phyloP scores from a whole-genome alignment of 2,329 filamentous ascomycete species.

The Xylaria sp. region DNA sequence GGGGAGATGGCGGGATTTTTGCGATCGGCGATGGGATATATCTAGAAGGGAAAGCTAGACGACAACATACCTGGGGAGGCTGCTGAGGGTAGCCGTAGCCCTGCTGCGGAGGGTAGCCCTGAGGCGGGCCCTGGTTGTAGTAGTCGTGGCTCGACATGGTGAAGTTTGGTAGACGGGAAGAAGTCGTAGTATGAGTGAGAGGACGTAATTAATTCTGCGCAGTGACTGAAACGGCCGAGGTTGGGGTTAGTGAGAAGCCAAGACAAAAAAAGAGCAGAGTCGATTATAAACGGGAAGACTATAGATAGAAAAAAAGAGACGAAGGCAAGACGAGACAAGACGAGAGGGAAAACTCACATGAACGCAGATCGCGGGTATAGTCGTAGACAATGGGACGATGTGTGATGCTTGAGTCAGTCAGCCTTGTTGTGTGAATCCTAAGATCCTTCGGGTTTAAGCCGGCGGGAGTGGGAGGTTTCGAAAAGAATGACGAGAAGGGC shows the following conservation, averaged over 20 bases:
- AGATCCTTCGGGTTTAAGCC: not conserved
- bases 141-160: slow-evolving; percentile 31
- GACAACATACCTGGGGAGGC: slow-evolving; percentile 38
- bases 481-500: not conserved
- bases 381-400: not conserved
- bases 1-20: slow-evolving; percentile 4
- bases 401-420: not conserved
- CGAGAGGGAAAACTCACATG: not conserved
- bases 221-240: not conserved
- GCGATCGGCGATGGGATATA: slow-evolving; percentile 10
- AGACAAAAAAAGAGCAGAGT: not conserved
- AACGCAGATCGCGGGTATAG: not conserved
- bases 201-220: not conserved
- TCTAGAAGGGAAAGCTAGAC: not conserved
- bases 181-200: not conserved
- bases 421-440: not conserved
- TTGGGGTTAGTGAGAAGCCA: slow-evolving; percentile 2
- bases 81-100: slow-evolving; percentile 37
- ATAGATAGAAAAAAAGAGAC: not conserved
- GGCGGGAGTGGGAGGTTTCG: not conserved
- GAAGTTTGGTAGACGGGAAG: slow-evolving; percentile 12
- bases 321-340: no score
- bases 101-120: slow-evolving; percentile 28
- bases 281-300: not conserved
- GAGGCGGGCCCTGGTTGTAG: slow-evolving; percentile 32